These are phyloP conservation scores for Citrus unshiu DNA, from an alignment of 345 rosid species.

Conservation along the genomic window DNA sequence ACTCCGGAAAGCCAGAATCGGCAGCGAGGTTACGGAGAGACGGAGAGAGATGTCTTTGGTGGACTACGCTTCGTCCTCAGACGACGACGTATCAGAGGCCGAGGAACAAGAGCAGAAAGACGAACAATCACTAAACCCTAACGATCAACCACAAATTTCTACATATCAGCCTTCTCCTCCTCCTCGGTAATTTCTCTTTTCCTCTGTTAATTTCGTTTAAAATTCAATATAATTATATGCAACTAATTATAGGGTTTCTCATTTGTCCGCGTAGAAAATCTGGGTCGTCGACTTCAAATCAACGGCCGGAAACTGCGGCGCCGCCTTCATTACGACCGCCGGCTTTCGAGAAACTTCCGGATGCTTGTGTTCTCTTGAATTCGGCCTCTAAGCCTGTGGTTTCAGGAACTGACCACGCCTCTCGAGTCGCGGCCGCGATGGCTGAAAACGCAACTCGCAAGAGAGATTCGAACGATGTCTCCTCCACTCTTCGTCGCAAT, in stretches of 20 bases:
- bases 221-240: not conserved
- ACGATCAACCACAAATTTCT: not conserved
- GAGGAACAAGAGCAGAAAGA: slow-evolving; percentile 11
- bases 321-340: slow-evolving; percentile 11
- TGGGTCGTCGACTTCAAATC: slow-evolving; percentile 8
- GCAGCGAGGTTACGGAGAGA: not conserved
- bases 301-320: slow-evolving; percentile 20
- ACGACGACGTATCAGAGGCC: slow-evolving; percentile 41
- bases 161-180: slow-evolving; percentile 21
- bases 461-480: slow-evolving; percentile 44
- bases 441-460: slow-evolving; percentile 63
- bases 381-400: slow-evolving; percentile 30
- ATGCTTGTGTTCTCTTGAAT: slow-evolving; percentile 74
- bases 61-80: slow-evolving; percentile 68
- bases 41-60: slow-evolving; percentile 51
- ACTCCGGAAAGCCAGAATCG: not conserved
- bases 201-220: not conserved
- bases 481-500: slow-evolving; percentile 40
- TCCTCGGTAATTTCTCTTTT: slow-evolving; percentile 26
- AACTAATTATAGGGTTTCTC: slow-evolving; percentile 3
- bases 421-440: slow-evolving; percentile 75
- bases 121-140: slow-evolving; percentile 3
- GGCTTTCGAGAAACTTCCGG: slow-evolving; percentile 58
- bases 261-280: slow-evolving; percentile 27
- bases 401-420: slow-evolving; percentile 56